A percentile compares a stretch with the other conserved stretches of the same genome.
These are phyloP conservation scores for Lichtheimia ramosa DNA, from an alignment of 371 early-diverging fungal genomes.

Conservation along the genomic window DNA sequence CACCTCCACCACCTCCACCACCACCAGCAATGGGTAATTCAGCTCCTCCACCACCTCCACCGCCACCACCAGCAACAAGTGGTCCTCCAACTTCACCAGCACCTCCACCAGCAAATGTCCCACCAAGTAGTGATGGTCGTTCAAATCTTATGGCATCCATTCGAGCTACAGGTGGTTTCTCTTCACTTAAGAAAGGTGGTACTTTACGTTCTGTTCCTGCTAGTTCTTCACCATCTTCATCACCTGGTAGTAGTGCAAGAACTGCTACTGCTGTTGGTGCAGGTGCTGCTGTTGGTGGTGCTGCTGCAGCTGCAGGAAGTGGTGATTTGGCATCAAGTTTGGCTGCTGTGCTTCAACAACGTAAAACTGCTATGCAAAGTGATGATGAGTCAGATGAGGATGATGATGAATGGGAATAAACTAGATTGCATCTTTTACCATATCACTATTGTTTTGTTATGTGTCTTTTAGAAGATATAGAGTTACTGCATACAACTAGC, in stretches of 20 bases:
- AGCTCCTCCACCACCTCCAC: slow-evolving; percentile 19
- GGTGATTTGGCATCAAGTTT: slow-evolving; percentile 44
- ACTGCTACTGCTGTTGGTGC: background rate
- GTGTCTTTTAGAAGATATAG: too few relatives aligned
- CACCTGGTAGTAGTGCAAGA: slow-evolving; percentile 13
- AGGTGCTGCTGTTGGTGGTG: slow-evolving; percentile 14
- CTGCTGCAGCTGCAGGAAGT: slow-evolving; percentile 19
- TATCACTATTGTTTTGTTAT: too few relatives aligned
- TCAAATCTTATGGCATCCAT: slow-evolving; percentile 43
- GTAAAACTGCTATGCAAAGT: slow-evolving; percentile 45
- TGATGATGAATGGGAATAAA: slow-evolving; percentile 22
- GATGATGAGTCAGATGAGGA: slow-evolving; percentile 44
- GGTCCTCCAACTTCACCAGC: slow-evolving; percentile 16
- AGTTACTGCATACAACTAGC: too few relatives aligned
- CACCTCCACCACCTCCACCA: slow-evolving; percentile 20
- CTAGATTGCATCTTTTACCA: background rate
- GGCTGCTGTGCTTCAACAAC: slow-evolving; percentile 40
- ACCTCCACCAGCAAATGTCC: slow-evolving; percentile 16
- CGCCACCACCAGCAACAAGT: slow-evolving; percentile 26
- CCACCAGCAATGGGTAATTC: slow-evolving; percentile 7
- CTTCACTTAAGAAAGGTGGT: slow-evolving; percentile 31
- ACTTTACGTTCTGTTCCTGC: slow-evolving; percentile 11
- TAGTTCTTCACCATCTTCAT: background rate
- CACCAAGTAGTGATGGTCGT: slow-evolving; percentile 19
- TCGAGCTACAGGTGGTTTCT: slow-evolving; percentile 45